phyloP scores from a whole-genome alignment of 441 rosid genomes.

The Erysimum pusillum region DNA sequence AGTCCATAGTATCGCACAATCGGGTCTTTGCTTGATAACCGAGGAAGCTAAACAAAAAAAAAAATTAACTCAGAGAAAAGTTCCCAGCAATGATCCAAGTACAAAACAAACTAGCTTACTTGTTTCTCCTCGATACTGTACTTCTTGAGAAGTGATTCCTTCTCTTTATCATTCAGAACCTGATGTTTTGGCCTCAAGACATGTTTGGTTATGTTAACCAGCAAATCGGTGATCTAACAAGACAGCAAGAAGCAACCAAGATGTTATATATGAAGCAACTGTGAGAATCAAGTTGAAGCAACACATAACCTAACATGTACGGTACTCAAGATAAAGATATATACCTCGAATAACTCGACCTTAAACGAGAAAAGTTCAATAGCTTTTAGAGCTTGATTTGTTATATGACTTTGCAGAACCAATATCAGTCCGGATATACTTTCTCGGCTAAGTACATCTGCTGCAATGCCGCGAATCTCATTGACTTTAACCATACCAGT shows the following conservation, averaged over 20 bases:
- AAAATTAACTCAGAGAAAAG: not conserved
- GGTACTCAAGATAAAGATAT: not conserved
- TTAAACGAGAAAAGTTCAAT: slow-evolving; percentile 71
- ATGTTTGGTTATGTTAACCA: slow-evolving; percentile 88
- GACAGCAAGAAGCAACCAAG: slow-evolving; percentile 8
- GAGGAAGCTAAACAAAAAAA: slow-evolving; percentile 67
- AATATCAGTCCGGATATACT: slow-evolving; percentile 71
- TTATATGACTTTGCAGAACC: slow-evolving; percentile 70
- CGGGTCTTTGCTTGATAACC: slow-evolving; percentile 67
- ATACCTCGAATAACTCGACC: slow-evolving; percentile 89
- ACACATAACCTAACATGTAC: not conserved
- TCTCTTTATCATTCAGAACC: slow-evolving; percentile 70
- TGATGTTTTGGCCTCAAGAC: slow-evolving; percentile 77
- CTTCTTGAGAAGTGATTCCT: slow-evolving; percentile 69
- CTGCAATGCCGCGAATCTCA: slow-evolving; percentile 63
- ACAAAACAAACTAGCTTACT: slow-evolving; percentile 50
- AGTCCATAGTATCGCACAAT: slow-evolving; percentile 78
- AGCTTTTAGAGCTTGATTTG: slow-evolving; percentile 80
- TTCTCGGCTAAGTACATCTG: slow-evolving; percentile 63
- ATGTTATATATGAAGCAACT: slow-evolving; percentile 12
- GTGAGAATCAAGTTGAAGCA: slow-evolving; percentile 8
- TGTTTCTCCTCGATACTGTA: slow-evolving; percentile 78
- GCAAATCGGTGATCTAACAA: slow-evolving; percentile 78
- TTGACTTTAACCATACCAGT: slow-evolving; percentile 69
- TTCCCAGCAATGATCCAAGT: slow-evolving; percentile 1